Base-by-base conservation (phyloP, 441 rosid genomes). In the Euphorbia celastroides region DNA sequence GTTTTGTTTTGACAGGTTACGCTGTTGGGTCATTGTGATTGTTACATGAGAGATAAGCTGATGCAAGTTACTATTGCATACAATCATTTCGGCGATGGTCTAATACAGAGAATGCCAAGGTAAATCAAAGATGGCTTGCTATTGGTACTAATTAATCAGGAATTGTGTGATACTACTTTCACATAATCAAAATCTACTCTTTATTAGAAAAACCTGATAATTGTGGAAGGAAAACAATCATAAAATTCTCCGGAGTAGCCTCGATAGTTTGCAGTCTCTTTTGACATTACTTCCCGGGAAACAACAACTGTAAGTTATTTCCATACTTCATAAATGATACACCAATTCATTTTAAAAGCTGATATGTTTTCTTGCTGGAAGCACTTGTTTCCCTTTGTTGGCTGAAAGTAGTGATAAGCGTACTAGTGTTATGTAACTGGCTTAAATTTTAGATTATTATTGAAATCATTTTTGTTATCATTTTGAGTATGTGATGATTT, bases 101-200 rank as follows among this genome's bases (percentile, higher is more conserved):
- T 90, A 23, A 84, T 93, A 77, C 98, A 93, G 72, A 79, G 98
- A 77, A 93, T 93, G 87, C 98, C 98, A 52, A 93, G 98, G 98
- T 90, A 86, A 72, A 51, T 34, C n/a, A n/a, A n/a, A n/a, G n/a
- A n/a, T n/a, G n/a, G n/a, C n/a, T n/a, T n/a, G n/a, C n/a, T n/a
- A n/a, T n/a, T n/a, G n/a, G n/a, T n/a, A n/a, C n/a, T n/a, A n/a
- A n/a, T n/a, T n/a, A n/a, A n/a, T n/a, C n/a, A n/a, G n/a, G n/a
- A n/a, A n/a, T n/a, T n/a, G n/a, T n/a, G n/a, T n/a, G n/a, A n/a
- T n/a, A n/a, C n/a, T n/a, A n/a, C n/a, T n/a, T n/a, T n/a, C n/a
- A n/a, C n/a, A n/a, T n/a, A n/a, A n/a, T n/a, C n/a, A n/a, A n/a
- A n/a, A n/a, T n/a, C n/a, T n/a, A n/a, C n/a, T n/a, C n/a, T n/a